Conservation (phyloP, 805 yeast species). For the Barnettozyma botsteinii region DNA sequence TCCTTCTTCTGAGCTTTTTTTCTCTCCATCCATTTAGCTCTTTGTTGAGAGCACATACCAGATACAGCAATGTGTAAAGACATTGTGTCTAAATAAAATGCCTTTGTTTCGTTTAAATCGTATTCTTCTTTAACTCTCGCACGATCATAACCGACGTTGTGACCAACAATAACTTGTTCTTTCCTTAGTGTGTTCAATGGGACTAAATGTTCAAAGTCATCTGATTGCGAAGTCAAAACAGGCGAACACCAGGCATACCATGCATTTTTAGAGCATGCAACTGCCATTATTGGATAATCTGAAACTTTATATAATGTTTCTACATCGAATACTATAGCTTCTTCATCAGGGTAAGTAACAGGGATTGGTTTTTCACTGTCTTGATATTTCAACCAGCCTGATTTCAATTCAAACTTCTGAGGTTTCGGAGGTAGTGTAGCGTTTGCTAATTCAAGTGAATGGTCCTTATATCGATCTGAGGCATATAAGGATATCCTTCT, state of each 20-base stretch:
- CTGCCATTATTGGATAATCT: conserved; percentile 72
- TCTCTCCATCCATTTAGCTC: conserved; percentile 69
- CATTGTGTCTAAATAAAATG: conserved; percentile 86
- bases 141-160: conserved; percentile 86
- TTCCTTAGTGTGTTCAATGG: conserved; percentile 53
- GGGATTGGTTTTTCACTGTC: conserved; percentile 44
- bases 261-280: conserved; percentile 68
- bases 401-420: conserved; percentile 43
- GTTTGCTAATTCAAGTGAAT: conserved; percentile 40
- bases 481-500: conserved; percentile 56
- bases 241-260: conserved; percentile 98
- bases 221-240: conserved; percentile 50
- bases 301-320: conserved; percentile 78
- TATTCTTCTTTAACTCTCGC: conserved; percentile 85
- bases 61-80: conserved; percentile 84
- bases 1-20: conserved; percentile 29
- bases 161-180: conserved; percentile 73
- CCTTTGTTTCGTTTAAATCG: conserved; percentile 54
- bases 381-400: conserved; percentile 82
- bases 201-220: conserved; percentile 52
- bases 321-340: conserved; percentile 77
- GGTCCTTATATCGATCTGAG: conserved; percentile 52
- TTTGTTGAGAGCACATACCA: conserved; percentile 90
- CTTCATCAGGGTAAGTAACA: conserved; percentile 68
- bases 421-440: conserved; percentile 39